A percentile compares a stretch with the other conserved stretches of the same genome.
phyloP scores from a whole-genome alignment of 345 rosid species.

The Ceriops tagal region DNA sequence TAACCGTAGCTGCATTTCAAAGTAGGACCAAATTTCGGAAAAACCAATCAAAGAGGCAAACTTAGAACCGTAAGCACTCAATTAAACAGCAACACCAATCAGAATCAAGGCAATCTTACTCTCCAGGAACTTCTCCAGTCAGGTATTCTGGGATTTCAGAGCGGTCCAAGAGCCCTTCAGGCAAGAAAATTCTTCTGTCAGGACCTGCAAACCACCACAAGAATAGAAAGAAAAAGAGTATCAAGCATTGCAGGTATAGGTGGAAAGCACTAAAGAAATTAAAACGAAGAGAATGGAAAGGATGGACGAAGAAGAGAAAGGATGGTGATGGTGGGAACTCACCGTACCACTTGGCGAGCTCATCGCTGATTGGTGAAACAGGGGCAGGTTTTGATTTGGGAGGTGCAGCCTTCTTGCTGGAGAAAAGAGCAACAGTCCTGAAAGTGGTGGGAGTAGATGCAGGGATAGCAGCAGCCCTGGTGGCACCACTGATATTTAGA shows the following conservation, averaged over 20 bases:
- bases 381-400: slow-evolving; percentile 52
- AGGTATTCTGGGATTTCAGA: slow-evolving; percentile 95
- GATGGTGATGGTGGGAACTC: slow-evolving; percentile 24
- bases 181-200: slow-evolving; percentile 93
- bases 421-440: slow-evolving; percentile 81
- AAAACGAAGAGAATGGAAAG: not conserved
- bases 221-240: slow-evolving; percentile 11
- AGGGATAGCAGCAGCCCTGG: slow-evolving; percentile 52
- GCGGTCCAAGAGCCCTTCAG: slow-evolving; percentile 87
- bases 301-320: no score
- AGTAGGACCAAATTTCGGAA: not conserved
- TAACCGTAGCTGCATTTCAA: slow-evolving; percentile 72
- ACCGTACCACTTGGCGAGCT: slow-evolving; percentile 99
- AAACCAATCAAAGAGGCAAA: not conserved
- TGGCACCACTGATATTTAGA: slow-evolving; percentile 51
- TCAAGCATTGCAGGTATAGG: not conserved
- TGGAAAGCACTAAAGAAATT: not conserved
- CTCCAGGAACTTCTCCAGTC: slow-evolving; percentile 95
- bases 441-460: slow-evolving; percentile 55
- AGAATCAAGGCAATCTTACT: slow-evolving; percentile 42
- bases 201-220: slow-evolving; percentile 56
- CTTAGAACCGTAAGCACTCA: not conserved
- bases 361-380: slow-evolving; percentile 51
- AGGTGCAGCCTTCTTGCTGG: slow-evolving; percentile 64
- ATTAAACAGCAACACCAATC: not conserved